phyloP scores from a whole-genome alignment of 257 asterid genomes.

The Catharanthus roseus region DNA sequence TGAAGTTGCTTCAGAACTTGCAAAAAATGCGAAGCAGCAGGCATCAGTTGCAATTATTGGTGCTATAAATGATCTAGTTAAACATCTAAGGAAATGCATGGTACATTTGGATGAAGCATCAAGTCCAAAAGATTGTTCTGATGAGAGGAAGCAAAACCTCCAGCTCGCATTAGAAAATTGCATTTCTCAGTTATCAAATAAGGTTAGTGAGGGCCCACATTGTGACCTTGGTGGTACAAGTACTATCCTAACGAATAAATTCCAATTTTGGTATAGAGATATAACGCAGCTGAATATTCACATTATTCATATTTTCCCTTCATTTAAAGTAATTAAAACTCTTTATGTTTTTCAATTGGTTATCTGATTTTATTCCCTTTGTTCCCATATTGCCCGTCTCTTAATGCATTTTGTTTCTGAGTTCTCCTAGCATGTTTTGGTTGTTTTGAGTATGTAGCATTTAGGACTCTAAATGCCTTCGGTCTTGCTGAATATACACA shows the following conservation, averaged over 20 bases:
- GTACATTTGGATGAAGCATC: slow-evolving; percentile 30
- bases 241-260: background rate
- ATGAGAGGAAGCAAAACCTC: slow-evolving; percentile 25
- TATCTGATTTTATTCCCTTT: background rate
- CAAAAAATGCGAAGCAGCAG: slow-evolving; percentile 31
- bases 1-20: slow-evolving; percentile 29
- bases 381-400: background rate
- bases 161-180: slow-evolving; percentile 42
- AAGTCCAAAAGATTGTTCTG: slow-evolving; percentile 20
- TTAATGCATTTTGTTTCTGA: background rate
- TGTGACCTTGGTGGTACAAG: background rate
- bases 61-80: slow-evolving; percentile 39
- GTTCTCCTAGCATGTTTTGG: background rate
- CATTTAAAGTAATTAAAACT: background rate
- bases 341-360: background rate
- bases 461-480: background rate
- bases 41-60: slow-evolving; percentile 33
- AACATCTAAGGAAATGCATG: slow-evolving; percentile 33
- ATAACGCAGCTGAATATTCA: background rate
- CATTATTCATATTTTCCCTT: background rate
- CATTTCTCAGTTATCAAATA: slow-evolving; percentile 34
- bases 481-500: background rate
- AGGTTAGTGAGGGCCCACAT: slow-evolving; percentile 28
- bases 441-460: background rate
- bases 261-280: background rate